A percentile compares a stretch with the other conserved stretches of the same genome.
Conservation (phyloP, 164 flowering plant species). For the Platanus orientalis region DNA sequence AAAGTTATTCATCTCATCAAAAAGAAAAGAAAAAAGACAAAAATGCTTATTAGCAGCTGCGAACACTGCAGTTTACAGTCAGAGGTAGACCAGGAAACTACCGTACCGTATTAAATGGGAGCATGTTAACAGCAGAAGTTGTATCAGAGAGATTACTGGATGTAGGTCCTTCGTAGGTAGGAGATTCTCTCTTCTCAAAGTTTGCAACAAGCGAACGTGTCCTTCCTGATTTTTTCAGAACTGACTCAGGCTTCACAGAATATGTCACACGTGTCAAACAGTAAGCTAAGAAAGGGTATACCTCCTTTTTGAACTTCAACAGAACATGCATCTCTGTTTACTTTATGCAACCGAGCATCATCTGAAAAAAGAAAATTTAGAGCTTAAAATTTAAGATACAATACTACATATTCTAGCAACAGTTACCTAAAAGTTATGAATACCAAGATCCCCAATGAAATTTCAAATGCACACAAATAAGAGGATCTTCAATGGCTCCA, state of each 20-base stretch:
- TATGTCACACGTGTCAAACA: slow-evolving; percentile 1
- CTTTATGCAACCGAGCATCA: slow-evolving; percentile 38
- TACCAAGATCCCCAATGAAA: neutral
- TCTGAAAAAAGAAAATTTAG: slow-evolving; percentile 36
- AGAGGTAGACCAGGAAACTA: neutral
- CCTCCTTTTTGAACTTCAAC: slow-evolving; percentile 43
- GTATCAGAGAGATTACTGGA: slow-evolving; percentile 33
- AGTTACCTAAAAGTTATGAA: neutral
- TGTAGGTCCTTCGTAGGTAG: slow-evolving; percentile 38
- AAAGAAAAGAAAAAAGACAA: neutral
- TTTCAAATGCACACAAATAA: neutral
- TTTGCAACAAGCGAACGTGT: slow-evolving; percentile 46
- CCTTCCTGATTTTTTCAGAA: slow-evolving; percentile 37
- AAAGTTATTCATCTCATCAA: neutral
- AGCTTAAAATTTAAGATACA: neutral
- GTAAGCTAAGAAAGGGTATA: slow-evolving; percentile 11
- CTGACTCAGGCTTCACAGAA: neutral
- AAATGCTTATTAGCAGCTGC: neutral
- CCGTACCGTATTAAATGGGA: slow-evolving; percentile 41
- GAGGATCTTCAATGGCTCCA: neutral
- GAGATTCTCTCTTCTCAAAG: slow-evolving; percentile 73
- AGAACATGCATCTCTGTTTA: slow-evolving; percentile 35
- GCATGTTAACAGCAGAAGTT: slow-evolving; percentile 29
- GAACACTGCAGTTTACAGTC: neutral
- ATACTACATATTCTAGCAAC: neutral